Percentiles rank a stretch among this genome's conserved stretches.
Conservation (phyloP, 1,284 basidiomycete genomes). For the Leccinum subatratum region DNA sequence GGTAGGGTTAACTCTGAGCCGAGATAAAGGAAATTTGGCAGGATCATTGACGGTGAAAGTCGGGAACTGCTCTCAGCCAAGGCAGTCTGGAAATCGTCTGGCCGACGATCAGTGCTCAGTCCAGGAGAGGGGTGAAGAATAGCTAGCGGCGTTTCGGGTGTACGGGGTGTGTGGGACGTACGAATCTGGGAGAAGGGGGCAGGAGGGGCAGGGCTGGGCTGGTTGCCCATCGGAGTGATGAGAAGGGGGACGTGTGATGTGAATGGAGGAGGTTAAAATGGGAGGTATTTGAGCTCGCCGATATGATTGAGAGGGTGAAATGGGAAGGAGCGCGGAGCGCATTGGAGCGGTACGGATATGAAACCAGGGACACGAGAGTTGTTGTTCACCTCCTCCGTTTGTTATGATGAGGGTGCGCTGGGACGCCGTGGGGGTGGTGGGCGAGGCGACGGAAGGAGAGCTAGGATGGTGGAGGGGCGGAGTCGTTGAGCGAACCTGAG, state of each 20-base stretch:
- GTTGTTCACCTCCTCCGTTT: constrained; percentile 46
- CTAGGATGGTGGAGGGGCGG: constrained; percentile 61
- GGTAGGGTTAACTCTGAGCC: constrained; percentile 80
- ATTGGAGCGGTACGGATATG: constrained; percentile 50
- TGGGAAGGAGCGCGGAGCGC: constrained; percentile 54
- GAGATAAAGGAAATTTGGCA: constrained; percentile 86
- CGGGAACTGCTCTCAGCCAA: constrained; percentile 55
- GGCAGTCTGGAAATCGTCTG: constrained; percentile 47
- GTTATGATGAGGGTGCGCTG: constrained; percentile 53
- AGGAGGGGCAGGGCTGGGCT: constrained; percentile 32
- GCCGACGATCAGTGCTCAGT: constrained; percentile 53
- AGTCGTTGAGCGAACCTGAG: constrained; percentile 39
- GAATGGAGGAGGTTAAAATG: constrained; percentile 56
- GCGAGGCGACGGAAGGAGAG: constrained; percentile 45
- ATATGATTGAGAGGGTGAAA: constrained; percentile 39
- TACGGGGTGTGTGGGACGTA: constrained; percentile 44
- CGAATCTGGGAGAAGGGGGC: constrained; percentile 40
- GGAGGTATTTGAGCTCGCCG: constrained; percentile 35
- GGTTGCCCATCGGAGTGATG: constrained; percentile 37
- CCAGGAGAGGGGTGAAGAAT: constrained; percentile 34
- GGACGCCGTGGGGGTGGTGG: constrained; percentile 53
- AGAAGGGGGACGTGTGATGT: constrained; percentile 45
- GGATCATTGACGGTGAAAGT: constrained; percentile 78
- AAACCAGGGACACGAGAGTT: constrained; percentile 46
- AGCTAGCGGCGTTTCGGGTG: constrained; percentile 46